These are phyloP conservation scores for Stereum hirsutum DNA, from an alignment of 1,284 basidiomycete genomes.

Conservation along the genomic window DNA sequence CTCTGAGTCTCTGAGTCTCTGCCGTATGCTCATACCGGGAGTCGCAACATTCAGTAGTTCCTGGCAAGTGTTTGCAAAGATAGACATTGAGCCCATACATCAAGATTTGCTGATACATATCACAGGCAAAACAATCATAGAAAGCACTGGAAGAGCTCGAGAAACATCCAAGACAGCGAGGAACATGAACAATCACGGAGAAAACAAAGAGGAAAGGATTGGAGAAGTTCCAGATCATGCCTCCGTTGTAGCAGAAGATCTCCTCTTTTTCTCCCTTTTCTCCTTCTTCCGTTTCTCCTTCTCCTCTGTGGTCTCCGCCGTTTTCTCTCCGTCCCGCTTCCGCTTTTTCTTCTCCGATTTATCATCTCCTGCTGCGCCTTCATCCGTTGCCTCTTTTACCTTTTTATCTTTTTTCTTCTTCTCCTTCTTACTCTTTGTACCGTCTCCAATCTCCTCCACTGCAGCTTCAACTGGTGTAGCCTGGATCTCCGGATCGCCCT, in stretches of 20 bases:
- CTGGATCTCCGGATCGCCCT: neutral
- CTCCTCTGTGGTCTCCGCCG: constrained; percentile 9
- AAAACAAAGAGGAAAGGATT: too few relatives aligned
- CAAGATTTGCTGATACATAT: too few relatives aligned
- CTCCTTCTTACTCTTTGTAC: constrained; percentile 15
- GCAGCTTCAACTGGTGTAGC: constrained; percentile 1
- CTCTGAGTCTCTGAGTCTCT: neutral
- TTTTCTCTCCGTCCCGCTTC: constrained; percentile 6
- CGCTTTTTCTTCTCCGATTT: constrained; percentile 13
- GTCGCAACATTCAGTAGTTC: neutral
- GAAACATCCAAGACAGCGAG: too few relatives aligned
- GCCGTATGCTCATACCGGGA: neutral
- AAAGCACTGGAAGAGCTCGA: too few relatives aligned
- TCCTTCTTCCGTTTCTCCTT: constrained; percentile 18
- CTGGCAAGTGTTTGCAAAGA: too few relatives aligned
- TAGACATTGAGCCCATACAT: too few relatives aligned
- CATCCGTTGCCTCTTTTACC: constrained; percentile 20
- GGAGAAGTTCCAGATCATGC: too few relatives aligned
- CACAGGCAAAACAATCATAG: too few relatives aligned
- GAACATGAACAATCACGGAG: too few relatives aligned
- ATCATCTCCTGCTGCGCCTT: constrained; percentile 13
- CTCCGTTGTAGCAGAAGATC: constrained; percentile 2
- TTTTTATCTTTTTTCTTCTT: constrained; percentile 17
- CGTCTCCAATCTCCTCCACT: constrained; percentile 10
- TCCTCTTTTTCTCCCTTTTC: constrained; percentile 17